phyloP scores from a whole-genome alignment of 495 filamentous ascomycete genomes.

The Tetracladium marchalianum region DNA sequence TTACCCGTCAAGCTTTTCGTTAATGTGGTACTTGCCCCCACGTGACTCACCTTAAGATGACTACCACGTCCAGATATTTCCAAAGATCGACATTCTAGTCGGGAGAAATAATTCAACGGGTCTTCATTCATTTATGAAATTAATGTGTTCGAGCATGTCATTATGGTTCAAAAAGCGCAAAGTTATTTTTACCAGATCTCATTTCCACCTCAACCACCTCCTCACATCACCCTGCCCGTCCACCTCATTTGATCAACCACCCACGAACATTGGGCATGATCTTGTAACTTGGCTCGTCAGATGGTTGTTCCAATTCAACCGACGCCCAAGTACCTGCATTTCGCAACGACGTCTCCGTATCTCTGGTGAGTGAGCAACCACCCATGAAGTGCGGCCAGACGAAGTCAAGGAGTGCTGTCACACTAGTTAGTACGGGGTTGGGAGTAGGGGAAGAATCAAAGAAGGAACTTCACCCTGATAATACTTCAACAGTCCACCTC shows the following conservation, averaged over 20 bases:
- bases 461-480: constrained; percentile 40
- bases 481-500: constrained; percentile 34
- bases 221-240: constrained; percentile 8
- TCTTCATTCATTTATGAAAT: too few species aligned
- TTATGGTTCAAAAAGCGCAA: not conserved
- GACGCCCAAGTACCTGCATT: constrained; percentile 46
- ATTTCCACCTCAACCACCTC: not conserved
- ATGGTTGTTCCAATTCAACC: constrained; percentile 37
- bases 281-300: constrained; percentile 34
- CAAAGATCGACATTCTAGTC: too few species aligned
- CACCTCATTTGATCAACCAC: constrained; percentile 32
- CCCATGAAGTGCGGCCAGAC: constrained; percentile 46
- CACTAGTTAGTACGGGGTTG: constrained; percentile 12
- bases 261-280: constrained; percentile 47
- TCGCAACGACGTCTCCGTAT: constrained; percentile 41
- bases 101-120: too few species aligned
- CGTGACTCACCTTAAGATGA: too few species aligned
- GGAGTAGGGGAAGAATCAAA: constrained; percentile 11
- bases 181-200: not conserved
- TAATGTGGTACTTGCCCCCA: too few species aligned
- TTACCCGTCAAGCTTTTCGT: too few species aligned
- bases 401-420: constrained; percentile 30
- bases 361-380: constrained; percentile 47
- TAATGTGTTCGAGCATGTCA: too few species aligned
- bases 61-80: too few species aligned